phyloP scores from a whole-genome alignment of 2,329 filamentous ascomycete genomes.

The Neurospora sp. region DNA sequence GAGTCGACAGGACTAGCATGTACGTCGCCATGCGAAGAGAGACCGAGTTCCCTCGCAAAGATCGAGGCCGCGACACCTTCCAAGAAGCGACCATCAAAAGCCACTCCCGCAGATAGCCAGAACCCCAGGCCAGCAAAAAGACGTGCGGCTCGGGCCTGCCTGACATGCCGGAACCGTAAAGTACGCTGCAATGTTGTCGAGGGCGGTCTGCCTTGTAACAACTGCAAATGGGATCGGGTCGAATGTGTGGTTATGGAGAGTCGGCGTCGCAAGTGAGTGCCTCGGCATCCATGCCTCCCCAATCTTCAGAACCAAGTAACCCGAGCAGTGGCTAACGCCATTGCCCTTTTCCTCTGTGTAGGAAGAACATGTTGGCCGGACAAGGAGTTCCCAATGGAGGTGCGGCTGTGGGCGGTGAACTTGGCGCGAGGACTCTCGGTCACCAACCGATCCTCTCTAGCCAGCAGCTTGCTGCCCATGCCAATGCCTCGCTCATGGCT shows the following conservation, averaged over 20 bases:
- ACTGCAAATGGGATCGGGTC: slow-evolving; percentile 73
- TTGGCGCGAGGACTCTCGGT: background rate
- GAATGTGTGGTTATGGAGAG: slow-evolving; percentile 72
- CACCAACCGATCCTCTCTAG: background rate
- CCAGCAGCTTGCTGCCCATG: background rate
- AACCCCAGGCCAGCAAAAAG: slow-evolving; percentile 55
- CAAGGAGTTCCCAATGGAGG: slow-evolving; percentile 8
- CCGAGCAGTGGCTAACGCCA: slow-evolving; percentile 4
- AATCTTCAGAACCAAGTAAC: background rate
- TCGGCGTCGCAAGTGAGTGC: slow-evolving; percentile 72
- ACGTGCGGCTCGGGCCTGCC: slow-evolving; percentile 83
- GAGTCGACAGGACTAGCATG: background rate
- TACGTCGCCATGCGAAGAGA: background rate
- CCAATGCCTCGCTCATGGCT: background rate
- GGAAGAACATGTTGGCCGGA: slow-evolving; percentile 34
- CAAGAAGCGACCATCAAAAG: slow-evolving; percentile 6
- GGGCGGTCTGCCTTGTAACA: slow-evolving; percentile 68
- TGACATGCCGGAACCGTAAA: slow-evolving; percentile 79
- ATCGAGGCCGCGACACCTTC: background rate
- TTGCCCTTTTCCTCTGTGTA: slow-evolving; percentile 13
- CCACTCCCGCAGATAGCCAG: slow-evolving; percentile 23
- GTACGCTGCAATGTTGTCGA: slow-evolving; percentile 92
- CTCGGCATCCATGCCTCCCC: background rate
- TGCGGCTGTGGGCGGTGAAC: background rate
- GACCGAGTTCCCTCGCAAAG: background rate